Conservation (phyloP, 192 early-diverging fungal species). For the Coemansia biformis region DNA sequence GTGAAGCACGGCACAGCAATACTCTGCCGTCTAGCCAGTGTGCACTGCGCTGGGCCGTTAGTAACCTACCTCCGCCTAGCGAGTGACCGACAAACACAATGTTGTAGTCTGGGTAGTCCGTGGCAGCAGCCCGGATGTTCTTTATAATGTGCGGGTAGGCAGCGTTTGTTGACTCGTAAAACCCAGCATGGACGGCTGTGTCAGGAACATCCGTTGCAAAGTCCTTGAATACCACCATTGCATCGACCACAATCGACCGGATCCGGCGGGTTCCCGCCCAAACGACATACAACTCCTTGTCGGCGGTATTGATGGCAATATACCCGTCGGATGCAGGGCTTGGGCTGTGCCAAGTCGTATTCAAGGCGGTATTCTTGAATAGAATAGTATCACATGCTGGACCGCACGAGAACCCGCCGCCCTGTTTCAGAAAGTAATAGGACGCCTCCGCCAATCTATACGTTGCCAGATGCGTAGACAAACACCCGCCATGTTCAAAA, state of each 20-base stretch:
- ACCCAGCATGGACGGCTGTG: conserved; percentile 33
- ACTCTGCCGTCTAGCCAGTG: no score
- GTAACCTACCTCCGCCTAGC: conserved; percentile 44
- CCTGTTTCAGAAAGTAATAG: conserved; percentile 42
- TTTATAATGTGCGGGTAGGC: conserved; percentile 38
- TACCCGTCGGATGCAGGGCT: conserved; percentile 43
- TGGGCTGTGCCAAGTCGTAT: conserved; percentile 48
- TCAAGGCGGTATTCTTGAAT: conserved; percentile 15
- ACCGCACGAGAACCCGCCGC: conserved; percentile 36
- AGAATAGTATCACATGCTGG: conserved; percentile 12
- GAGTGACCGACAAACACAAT: conserved; percentile 48
- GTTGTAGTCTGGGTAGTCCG: conserved; percentile 24
- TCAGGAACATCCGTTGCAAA: conserved; percentile 24
- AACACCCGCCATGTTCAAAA: no score
- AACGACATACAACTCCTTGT: conserved; percentile 45
- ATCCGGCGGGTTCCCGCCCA: conserved; percentile 46
- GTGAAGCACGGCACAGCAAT: no score
- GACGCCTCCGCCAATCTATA: conserved; percentile 37
- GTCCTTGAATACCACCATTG: conserved; percentile 28
- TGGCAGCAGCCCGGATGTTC: conserved; percentile 28
- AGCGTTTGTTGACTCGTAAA: conserved; percentile 31
- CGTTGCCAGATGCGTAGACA: background rate
- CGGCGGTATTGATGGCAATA: conserved; percentile 22
- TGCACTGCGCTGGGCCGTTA: no score
- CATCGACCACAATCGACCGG: conserved; percentile 30